Base-by-base conservation (phyloP, 495 filamentous ascomycete species). In the Podospora pseudocomata region DNA sequence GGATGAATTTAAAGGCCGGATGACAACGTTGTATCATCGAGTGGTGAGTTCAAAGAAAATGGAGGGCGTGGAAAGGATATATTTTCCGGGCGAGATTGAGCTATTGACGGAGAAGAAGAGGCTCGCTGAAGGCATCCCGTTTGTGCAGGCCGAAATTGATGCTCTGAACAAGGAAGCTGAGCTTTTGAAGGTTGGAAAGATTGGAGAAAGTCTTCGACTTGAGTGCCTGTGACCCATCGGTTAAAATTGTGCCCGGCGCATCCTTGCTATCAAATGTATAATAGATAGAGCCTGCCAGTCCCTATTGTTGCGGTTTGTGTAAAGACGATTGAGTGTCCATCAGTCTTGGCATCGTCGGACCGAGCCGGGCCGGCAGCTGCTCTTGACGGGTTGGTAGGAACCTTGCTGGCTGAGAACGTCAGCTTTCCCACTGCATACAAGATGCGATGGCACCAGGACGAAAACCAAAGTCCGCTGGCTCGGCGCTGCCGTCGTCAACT, bases 1-100 rank as follows among this genome's bases (percentile, higher is more conserved):
- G 63, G 87, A 89, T 4, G 89, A 92, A 53, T 92, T 92, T 72
- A 85, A 84, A 70, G 78, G 79, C 62, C 76, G 91, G 5, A 92
- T 93, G 90, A 87, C 89, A 63, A 84, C 88, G 70, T 77, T 92
- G 1, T 90, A 92, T 73, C 78, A 85, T 74, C 76, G 84, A 26
- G 90, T 91, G 5, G 84, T 88, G 0, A 85, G 82, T 6, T 84
- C 83, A 0, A 86, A 92, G 26, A 91, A 83, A 78, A 88, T 87
- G 81, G 83, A 80, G 2, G 90, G 88, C 0, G 88, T 92, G n/a
- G 88, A 92, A 4, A 80, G 86, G 60, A 91, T 93, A 7, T 93
- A 91, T 72, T 93, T 91, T 73, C 90, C 91, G 0, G 91, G 91
- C 1, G 91, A 93, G 78, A 87, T 92, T 67, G 91, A 93, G 79